These are phyloP conservation scores for Pseudomonodictys pantanalensis DNA, from an alignment of 495 filamentous ascomycete species.

Conservation along the genomic window DNA sequence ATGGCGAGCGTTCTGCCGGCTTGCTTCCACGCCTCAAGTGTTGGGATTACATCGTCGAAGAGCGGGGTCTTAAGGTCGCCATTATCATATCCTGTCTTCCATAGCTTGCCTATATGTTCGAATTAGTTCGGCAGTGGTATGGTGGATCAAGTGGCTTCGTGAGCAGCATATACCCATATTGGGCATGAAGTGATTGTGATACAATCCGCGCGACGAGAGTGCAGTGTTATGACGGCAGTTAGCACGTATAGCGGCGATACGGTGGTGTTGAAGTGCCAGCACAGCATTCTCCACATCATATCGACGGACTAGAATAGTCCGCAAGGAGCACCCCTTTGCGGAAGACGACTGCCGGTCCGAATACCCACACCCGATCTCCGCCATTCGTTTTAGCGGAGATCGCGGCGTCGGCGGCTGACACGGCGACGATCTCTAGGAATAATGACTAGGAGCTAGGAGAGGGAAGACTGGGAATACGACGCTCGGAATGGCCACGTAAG, in stretches of 20 bases:
- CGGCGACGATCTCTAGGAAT: neutral
- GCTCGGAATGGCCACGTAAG: neutral
- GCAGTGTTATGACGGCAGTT: too few species aligned
- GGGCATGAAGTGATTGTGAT: conserved; percentile 3
- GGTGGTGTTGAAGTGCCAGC: too few species aligned
- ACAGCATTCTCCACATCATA: too few species aligned
- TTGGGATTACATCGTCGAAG: conserved; percentile 62
- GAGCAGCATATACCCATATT: too few species aligned
- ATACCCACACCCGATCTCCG: neutral
- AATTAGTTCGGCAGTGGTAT: conserved; percentile 17
- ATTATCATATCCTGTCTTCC: conserved; percentile 60
- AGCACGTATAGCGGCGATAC: too few species aligned
- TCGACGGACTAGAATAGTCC: conserved; percentile 22
- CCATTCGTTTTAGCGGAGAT: conserved; percentile 5
- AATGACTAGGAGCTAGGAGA: neutral
- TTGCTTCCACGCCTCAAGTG: conserved; percentile 52
- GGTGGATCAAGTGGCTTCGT: too few species aligned
- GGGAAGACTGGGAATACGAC: too few species aligned
- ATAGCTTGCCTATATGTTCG: conserved; percentile 57
- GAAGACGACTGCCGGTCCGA: conserved; percentile 5
- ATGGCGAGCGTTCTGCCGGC: conserved; percentile 55
- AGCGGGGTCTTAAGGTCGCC: conserved; percentile 62
- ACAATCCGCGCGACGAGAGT: too few species aligned
- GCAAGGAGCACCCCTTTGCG: conserved; percentile 9
- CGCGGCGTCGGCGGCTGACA: conserved; percentile 2